phyloP scores from a whole-genome alignment of 2,329 filamentous ascomycete species.

The Cercospora zeae-maydis region DNA sequence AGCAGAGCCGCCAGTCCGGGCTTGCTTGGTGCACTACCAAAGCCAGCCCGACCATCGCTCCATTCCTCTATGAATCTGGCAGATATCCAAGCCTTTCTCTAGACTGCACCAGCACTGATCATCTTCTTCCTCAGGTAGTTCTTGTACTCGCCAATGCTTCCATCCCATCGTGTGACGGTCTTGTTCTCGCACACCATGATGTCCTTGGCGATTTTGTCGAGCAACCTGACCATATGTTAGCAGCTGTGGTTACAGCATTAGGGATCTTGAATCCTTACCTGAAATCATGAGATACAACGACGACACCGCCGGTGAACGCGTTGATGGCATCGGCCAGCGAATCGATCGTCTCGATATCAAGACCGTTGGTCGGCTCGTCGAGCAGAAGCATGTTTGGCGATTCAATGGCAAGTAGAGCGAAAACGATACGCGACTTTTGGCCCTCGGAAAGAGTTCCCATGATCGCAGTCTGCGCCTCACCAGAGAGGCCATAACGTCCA shows the following conservation, averaged over 20 bases:
- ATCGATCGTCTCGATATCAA: slow-evolving; percentile 98
- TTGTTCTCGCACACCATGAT: slow-evolving; percentile 99
- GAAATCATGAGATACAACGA: slow-evolving; percentile 98
- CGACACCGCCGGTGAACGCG: slow-evolving; percentile 90
- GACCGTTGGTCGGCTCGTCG: slow-evolving; percentile 98
- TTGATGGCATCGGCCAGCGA: slow-evolving; percentile 97
- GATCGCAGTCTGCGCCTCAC: slow-evolving; percentile 90
- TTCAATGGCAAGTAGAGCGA: slow-evolving; percentile 92
- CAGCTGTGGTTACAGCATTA: not conserved
- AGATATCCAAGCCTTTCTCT: slow-evolving; percentile 7
- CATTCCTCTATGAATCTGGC: slow-evolving; percentile 2
- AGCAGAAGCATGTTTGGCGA: slow-evolving; percentile 95
- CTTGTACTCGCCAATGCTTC: slow-evolving; percentile 92
- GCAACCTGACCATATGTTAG: slow-evolving; percentile 61
- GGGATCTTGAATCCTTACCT: slow-evolving; percentile 60
- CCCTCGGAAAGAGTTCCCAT: slow-evolving; percentile 98
- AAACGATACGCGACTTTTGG: slow-evolving; percentile 97
- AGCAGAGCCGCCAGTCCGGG: not conserved
- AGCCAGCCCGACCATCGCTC: not conserved
- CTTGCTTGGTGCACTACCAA: slow-evolving; percentile 11
- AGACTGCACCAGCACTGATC: slow-evolving; percentile 77
- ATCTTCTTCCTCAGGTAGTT: slow-evolving; percentile 99
- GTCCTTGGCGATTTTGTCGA: slow-evolving; percentile 99
- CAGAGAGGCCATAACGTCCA: slow-evolving; percentile 86
- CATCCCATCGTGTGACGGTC: slow-evolving; percentile 85